These are phyloP conservation scores for Tuber calosporum DNA, from an alignment of 495 filamentous ascomycete genomes.

Conservation along the genomic window DNA sequence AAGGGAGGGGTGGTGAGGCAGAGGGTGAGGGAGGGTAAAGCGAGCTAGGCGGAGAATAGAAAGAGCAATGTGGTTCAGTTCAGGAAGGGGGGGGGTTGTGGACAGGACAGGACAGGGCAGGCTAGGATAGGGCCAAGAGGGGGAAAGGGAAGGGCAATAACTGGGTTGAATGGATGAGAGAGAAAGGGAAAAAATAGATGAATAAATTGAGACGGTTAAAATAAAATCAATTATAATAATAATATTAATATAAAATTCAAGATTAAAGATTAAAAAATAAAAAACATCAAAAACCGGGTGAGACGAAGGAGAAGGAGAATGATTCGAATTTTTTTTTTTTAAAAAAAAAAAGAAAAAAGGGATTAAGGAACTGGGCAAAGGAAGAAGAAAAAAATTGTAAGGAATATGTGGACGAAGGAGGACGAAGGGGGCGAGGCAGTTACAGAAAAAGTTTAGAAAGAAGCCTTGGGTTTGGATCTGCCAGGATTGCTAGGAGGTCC, in stretches of 20 bases:
- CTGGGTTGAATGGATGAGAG: constrained; percentile 23
- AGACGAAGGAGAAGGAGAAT: constrained; percentile 17
- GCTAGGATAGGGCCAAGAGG: constrained; percentile 33
- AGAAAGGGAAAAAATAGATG: constrained; percentile 13
- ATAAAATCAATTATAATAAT: constrained; percentile 9
- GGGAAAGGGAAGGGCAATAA: constrained; percentile 29
- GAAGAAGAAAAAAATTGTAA: neutral
- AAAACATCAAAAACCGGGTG: constrained; percentile 22
- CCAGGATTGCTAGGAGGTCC: constrained; percentile 1
- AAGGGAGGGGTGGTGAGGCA: constrained; percentile 21
- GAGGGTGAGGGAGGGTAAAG: constrained; percentile 23
- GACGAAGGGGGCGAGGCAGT: constrained; percentile 8
- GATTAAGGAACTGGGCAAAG: constrained; percentile 6
- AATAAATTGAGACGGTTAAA: constrained; percentile 18
- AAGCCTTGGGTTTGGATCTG: neutral
- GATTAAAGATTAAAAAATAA: neutral
- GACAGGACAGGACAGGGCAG: constrained; percentile 21
- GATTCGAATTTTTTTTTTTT: constrained; percentile 5
- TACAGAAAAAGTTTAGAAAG: constrained; percentile 8
- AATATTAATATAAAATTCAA: too few relatives aligned
- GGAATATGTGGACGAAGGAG: constrained; percentile 5
- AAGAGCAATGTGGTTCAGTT: constrained; percentile 26
- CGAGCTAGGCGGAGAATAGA: constrained; percentile 32
- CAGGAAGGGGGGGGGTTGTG: constrained; percentile 39
- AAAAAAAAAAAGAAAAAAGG: constrained; percentile 14